A percentile compares a stretch with the other conserved stretches of the same genome.
These are phyloP conservation scores for Chondrus crispus DNA, from an alignment of 23 red algal genomes.

Conservation along the genomic window DNA sequence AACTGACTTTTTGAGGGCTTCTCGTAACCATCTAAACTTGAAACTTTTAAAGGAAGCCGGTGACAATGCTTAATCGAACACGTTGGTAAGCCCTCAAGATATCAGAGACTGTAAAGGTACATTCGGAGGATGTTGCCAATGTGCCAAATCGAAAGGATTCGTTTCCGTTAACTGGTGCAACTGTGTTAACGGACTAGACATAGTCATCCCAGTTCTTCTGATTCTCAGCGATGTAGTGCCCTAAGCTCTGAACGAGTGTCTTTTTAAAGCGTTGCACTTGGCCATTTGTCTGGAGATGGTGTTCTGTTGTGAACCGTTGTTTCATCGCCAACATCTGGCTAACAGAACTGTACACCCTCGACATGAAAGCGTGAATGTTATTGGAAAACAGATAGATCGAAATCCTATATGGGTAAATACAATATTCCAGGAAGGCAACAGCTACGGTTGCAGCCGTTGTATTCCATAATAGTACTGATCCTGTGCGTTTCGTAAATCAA, in stretches of 20 bases:
- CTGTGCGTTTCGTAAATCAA: background rate
- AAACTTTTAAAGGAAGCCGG: background rate
- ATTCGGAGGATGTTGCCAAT: background rate
- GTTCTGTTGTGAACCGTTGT: background rate
- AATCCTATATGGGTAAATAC: background rate
- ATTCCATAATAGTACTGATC: background rate
- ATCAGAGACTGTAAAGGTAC: background rate
- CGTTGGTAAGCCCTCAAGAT: background rate
- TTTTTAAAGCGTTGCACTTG: background rate
- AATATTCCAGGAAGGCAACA: background rate
- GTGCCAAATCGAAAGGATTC: conserved; percentile 3
- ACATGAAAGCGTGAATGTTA: background rate
- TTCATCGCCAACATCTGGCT: background rate
- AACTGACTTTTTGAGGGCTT: background rate
- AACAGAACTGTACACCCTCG: background rate
- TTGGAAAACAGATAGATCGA: background rate
- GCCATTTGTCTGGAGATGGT: background rate
- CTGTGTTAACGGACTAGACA: conserved; percentile 7
- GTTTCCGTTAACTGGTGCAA: background rate
- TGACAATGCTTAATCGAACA: background rate
- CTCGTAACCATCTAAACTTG: background rate
- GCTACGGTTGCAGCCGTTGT: background rate
- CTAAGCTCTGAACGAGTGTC: background rate
- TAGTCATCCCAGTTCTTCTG: background rate
- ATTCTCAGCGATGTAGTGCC: background rate